Conservation (phyloP, 306 rosid genomes). For the Trifolium repens region DNA sequence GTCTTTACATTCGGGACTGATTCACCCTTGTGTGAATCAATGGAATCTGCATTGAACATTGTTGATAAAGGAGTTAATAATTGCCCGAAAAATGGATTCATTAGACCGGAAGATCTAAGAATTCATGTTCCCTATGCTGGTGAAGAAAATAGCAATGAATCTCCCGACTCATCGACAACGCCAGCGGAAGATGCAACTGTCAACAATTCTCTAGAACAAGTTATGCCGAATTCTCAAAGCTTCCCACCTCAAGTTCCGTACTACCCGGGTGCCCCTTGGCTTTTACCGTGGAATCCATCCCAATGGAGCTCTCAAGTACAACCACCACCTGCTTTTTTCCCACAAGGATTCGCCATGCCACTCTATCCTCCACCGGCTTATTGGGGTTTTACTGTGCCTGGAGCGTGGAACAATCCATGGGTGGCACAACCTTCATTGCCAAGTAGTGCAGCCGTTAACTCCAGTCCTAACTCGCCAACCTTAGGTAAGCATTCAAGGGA, state of each 20-base stretch:
- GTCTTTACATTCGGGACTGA: conserved; percentile 66
- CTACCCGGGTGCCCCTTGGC: conserved; percentile 63
- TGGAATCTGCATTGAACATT: conserved; percentile 60
- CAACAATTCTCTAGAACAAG: conserved; percentile 46
- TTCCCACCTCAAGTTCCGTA: conserved; percentile 63
- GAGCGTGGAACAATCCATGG: conserved; percentile 61
- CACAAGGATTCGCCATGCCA: conserved; percentile 63
- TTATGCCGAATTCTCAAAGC: conserved; percentile 42
- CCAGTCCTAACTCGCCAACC: conserved; percentile 54
- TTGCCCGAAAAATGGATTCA: conserved; percentile 45
- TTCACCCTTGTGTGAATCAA: conserved; percentile 65
- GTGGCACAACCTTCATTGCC: conserved; percentile 51
- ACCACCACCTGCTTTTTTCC: conserved; percentile 59
- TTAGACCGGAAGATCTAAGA: conserved; percentile 46
- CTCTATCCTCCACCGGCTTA: conserved; percentile 63
- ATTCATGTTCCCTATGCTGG: conserved; percentile 37
- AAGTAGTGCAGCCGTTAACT: conserved; percentile 42
- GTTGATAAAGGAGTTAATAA: conserved; percentile 43
- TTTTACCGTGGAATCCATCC: conserved; percentile 61
- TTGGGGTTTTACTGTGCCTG: conserved; percentile 68
- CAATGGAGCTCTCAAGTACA: conserved; percentile 59
- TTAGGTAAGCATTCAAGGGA: conserved; percentile 85
- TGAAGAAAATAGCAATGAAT: conserved; percentile 56
- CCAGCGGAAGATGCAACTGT: conserved; percentile 49
- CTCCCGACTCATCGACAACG: conserved; percentile 55